A percentile compares a stretch with the other conserved stretches of the same genome.
phyloP scores from a whole-genome alignment of 192 early-diverging fungal species.

The Podila horticola region DNA sequence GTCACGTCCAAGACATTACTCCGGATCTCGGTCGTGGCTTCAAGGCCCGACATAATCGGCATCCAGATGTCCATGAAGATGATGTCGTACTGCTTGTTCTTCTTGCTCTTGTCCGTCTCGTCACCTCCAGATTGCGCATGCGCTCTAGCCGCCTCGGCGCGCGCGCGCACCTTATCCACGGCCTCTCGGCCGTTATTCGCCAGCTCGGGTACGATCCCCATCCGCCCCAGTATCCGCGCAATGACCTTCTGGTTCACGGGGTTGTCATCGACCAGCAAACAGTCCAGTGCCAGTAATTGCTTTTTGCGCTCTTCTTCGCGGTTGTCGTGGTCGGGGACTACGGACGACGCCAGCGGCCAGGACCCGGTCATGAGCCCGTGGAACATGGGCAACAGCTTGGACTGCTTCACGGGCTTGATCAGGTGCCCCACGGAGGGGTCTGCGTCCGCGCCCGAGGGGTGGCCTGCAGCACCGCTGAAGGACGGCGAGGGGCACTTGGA shows the following conservation, averaged over 20 bases:
- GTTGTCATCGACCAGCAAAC: constrained; percentile 58
- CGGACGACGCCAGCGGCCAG: constrained; percentile 29
- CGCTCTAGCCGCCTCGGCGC: constrained; percentile 25
- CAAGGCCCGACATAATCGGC: constrained; percentile 48
- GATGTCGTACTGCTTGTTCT: constrained; percentile 46
- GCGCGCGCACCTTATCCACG: constrained; percentile 29
- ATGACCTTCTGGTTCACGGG: constrained; percentile 56
- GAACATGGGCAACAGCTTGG: constrained; percentile 45
- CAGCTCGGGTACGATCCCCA: constrained; percentile 41
- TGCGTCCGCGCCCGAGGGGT: not conserved
- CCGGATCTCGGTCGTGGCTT: constrained; percentile 49
- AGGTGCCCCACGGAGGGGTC: constrained; percentile 30
- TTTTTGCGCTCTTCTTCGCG: constrained; percentile 28
- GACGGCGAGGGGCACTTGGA: not conserved
- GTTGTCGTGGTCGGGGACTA: constrained; percentile 10
- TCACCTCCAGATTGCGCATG: not conserved
- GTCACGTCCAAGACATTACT: constrained; percentile 26
- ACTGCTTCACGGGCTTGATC: constrained; percentile 47
- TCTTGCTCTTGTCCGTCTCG: not conserved
- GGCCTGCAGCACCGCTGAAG: too few relatives aligned
- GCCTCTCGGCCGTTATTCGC: constrained; percentile 57
- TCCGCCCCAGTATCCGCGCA: constrained; percentile 37
- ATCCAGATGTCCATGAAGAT: constrained; percentile 56
- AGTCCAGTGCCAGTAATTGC: constrained; percentile 34
- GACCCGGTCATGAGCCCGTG: constrained; percentile 50